Evolutionary conservation across 495 filamentous ascomycete species (phyloP), one percentile per base, ranked within the genome.

Genomic region (Penicillium mononematosum): DNA sequence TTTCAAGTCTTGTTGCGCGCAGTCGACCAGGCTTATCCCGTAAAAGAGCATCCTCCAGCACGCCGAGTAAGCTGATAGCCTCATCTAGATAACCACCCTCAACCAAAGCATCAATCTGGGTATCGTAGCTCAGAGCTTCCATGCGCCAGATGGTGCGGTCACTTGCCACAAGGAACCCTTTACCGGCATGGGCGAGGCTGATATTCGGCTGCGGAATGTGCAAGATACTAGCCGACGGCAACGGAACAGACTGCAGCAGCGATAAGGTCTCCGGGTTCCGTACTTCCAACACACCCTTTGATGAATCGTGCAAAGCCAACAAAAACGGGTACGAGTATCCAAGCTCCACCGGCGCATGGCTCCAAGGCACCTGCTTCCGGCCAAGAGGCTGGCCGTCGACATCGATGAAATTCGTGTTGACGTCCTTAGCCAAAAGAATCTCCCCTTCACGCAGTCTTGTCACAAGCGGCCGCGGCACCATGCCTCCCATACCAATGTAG

Each of bases 271-370:
- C 89, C 0, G 94, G 95, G 64, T 98, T 99, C 16, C 94, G 81
- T 5, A 98, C 86, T 65, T 98, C 95, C 25, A 99, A 72, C 9
- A 85, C 83, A 2, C 96, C 95, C 70, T 94, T 95, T 3, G 88
- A 81, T 3, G 90, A 83, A 25, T 88, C 77, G 65, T 96, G 93
- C 4, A 99, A 78, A 3, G 92, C 89, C 38, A 99, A 75, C 41
- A 99, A 79, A 65, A 97, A 99, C 1, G 94, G 94, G 65, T 99
- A 97, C 42, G 90, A 95, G 66, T 96, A 98, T 41, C 92, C 95
- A 50, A 99, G 84, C 45, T 87, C 83, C 58, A 96, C 92, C 2
- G 94, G 95, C 1, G 92, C 92, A 50, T 85, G 78, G 29, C 86
- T 82, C 94, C 94, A 99, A 10, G 91, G 92, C 27, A 98, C 84